Conservation (phyloP, 2,329 filamentous ascomycete species). For the Verticillium alfalfae region DNA sequence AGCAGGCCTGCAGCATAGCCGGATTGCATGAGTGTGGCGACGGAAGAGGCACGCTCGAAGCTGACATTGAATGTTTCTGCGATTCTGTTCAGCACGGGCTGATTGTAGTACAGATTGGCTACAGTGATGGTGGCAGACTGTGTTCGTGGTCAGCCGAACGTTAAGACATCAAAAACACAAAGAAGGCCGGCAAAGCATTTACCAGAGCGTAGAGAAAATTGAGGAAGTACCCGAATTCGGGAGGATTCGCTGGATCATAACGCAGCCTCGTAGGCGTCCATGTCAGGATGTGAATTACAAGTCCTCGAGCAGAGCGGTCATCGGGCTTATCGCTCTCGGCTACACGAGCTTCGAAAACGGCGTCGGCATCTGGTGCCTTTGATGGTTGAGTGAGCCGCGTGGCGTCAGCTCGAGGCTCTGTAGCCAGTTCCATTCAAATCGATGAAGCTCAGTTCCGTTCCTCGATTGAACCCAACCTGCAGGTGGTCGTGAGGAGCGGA, state of each 20-base stretch:
- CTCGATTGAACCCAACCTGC: background rate
- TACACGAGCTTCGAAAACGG: background rate
- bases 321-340: background rate
- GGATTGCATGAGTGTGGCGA: conserved; percentile 73
- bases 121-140: conserved; percentile 62
- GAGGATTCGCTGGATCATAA: conserved; percentile 61
- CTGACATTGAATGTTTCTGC: conserved; percentile 65
- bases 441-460: background rate
- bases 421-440: background rate
- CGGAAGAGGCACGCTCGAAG: conserved; percentile 60
- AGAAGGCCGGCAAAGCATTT: conserved; percentile 8
- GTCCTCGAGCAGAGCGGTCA: background rate
- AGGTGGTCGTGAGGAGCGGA: background rate
- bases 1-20: conserved; percentile 72
- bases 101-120: conserved; percentile 77
- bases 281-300: conserved; percentile 22
- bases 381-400: background rate
- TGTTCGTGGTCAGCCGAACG: background rate
- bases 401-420: background rate
- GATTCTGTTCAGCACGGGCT: conserved; percentile 72
- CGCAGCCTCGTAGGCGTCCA: conserved; percentile 64
- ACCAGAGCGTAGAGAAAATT: conserved; percentile 68
- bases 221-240: conserved; percentile 60
- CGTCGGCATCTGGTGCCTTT: background rate
- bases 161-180: too few relatives aligned